Percentiles rank a stretch among this genome's conserved stretches.
These are phyloP conservation scores for Haberlea rhodopensis DNA, from an alignment of 257 asterid species.

Conservation along the genomic window DNA sequence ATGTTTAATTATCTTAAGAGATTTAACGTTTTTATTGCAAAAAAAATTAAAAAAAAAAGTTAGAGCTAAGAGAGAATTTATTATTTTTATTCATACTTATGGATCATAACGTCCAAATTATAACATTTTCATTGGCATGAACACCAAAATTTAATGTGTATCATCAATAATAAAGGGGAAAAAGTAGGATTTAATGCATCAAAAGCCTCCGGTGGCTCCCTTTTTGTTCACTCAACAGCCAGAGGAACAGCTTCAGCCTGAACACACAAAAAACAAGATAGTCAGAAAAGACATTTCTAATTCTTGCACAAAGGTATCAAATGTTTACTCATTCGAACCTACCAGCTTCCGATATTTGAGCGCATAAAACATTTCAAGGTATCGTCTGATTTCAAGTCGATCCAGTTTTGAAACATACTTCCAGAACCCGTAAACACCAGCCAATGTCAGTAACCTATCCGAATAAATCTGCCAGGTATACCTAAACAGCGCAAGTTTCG, in stretches of 20 bases:
- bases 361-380: conserved; percentile 88
- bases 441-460: conserved; percentile 69
- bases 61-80: too few relatives aligned
- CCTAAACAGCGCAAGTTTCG: conserved; percentile 34
- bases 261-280: conserved; percentile 18
- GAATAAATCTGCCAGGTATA: conserved; percentile 95
- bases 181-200: neutral
- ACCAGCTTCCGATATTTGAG: conserved; percentile 83
- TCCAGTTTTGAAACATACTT: conserved; percentile 80
- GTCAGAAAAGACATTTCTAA: neutral
- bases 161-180: neutral
- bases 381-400: conserved; percentile 77
- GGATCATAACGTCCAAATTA: too few relatives aligned
- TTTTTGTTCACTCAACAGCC: conserved; percentile 57
- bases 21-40: too few relatives aligned
- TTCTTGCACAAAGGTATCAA: neutral
- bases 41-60: too few relatives aligned
- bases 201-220: too few relatives aligned
- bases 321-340: conserved; percentile 24
- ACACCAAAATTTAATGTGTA: too few relatives aligned
- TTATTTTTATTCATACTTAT: too few relatives aligned
- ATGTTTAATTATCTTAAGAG: too few relatives aligned
- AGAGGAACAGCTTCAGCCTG: conserved; percentile 85
- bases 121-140: too few relatives aligned
- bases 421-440: conserved; percentile 96